phyloP scores from a whole-genome alignment of 1,284 basidiomycete species.

The Mycosarcoma maydis region DNA sequence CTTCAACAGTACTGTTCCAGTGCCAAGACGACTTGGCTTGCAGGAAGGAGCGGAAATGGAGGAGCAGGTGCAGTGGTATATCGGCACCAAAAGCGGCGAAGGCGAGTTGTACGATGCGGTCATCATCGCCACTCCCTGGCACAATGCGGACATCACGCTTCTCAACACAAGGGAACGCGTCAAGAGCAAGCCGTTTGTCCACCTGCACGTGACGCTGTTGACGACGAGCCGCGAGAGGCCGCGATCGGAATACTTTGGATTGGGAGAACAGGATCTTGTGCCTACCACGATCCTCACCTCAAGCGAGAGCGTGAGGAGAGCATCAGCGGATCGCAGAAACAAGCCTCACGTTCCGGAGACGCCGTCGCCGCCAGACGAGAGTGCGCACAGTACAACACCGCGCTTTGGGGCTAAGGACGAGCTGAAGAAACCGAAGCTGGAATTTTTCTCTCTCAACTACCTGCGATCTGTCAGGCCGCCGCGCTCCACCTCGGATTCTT shows the following conservation, averaged over 20 bases:
- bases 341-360: slow-evolving; percentile 1
- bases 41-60: neutral
- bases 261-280: slow-evolving; percentile 69
- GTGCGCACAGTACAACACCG: too few relatives aligned
- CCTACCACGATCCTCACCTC: slow-evolving; percentile 79
- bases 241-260: slow-evolving; percentile 77
- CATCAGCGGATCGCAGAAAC: slow-evolving; percentile 14
- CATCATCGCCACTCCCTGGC: slow-evolving; percentile 63
- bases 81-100: slow-evolving; percentile 57
- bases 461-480: slow-evolving; percentile 73
- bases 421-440: slow-evolving; percentile 69
- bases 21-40: too few relatives aligned
- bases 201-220: slow-evolving; percentile 87
- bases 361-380: neutral
- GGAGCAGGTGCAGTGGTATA: slow-evolving; percentile 48
- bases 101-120: slow-evolving; percentile 61
- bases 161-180: slow-evolving; percentile 69
- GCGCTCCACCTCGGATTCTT: slow-evolving; percentile 41
- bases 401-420: neutral
- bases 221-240: slow-evolving; percentile 77
- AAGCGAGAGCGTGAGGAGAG: slow-evolving; percentile 47
- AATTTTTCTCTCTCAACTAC: slow-evolving; percentile 91
- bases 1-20: slow-evolving; percentile 14
- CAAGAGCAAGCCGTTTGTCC: slow-evolving; percentile 79
- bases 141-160: slow-evolving; percentile 59